A percentile compares a stretch with the other conserved stretches of the same genome.
These are phyloP conservation scores for Ustilago xerochloae DNA, from an alignment of 1,284 basidiomycete species.

Conservation along the genomic window DNA sequence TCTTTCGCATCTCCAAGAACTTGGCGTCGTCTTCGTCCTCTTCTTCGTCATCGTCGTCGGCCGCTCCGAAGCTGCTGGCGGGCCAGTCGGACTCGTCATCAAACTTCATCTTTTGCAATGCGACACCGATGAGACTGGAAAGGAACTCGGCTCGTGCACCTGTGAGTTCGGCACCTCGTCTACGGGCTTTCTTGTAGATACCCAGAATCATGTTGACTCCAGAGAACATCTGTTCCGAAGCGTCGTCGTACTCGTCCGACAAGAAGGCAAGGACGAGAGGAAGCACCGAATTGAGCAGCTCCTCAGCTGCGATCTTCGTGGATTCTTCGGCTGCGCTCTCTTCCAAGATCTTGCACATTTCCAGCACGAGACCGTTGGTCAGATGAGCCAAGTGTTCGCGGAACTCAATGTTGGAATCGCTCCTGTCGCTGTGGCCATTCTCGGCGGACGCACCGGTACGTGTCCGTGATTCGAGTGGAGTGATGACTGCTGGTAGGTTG, in stretches of 20 bases:
- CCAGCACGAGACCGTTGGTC: conserved; percentile 83
- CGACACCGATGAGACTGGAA: conserved; percentile 80
- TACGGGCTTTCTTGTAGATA: conserved; percentile 64
- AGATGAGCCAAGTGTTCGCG: conserved; percentile 88
- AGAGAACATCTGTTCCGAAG: conserved; percentile 61
- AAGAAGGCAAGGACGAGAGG: conserved; percentile 89
- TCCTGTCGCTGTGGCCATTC: conserved; percentile 72
- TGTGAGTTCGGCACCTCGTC: conserved; percentile 44
- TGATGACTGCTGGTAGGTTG: conserved; percentile 70
- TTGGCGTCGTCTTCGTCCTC: conserved; percentile 83
- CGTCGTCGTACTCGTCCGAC: conserved; percentile 77
- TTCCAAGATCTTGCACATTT: conserved; percentile 82
- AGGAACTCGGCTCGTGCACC: conserved; percentile 74
- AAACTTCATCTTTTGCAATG: conserved; percentile 79
- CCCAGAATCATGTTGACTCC: conserved; percentile 56
- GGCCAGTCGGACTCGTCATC: conserved; percentile 85
- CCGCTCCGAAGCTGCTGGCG: conserved; percentile 70
- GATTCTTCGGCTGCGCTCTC: conserved; percentile 76
- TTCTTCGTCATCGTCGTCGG: conserved; percentile 75
- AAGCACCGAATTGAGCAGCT: conserved; percentile 77
- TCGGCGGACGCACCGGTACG: conserved; percentile 33
- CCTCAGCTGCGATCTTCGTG: conserved; percentile 77
- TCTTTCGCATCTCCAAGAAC: conserved; percentile 88
- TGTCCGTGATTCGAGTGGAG: conserved; percentile 56
- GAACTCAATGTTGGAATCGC: conserved; percentile 79